Base-by-base conservation (phyloP, 1,284 basidiomycete species). In the Moniliella sp. region DNA sequence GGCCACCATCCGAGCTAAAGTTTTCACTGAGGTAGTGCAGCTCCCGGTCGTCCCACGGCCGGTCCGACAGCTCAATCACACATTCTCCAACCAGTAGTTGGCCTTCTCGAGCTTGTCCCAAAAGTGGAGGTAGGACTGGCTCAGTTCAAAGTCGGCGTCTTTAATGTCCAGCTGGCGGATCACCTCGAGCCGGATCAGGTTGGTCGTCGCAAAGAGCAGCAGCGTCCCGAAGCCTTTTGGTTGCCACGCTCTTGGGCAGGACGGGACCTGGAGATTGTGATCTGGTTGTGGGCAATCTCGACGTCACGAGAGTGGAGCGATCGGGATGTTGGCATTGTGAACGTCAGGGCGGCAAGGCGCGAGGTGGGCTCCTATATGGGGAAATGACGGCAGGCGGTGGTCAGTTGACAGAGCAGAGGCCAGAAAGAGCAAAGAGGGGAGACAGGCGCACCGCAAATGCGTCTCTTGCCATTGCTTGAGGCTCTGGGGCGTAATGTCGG, bases 81-180 rank as follows among this genome's bases (percentile, higher is more conserved):
- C 72, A 29, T 75, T 65, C 64, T 94, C 86, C 15, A 94, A 73
- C 62, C 79, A 91, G 65, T 79, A 86, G 66, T 94, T 93, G 33
- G 76, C 69, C 64, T 91, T 91, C 67, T 91, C 84, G 31, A 91
- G 69, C 64, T 86, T 86, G 64, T 88, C 82, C 67, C 76, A 86
- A 68, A 88, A 31, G 25, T 28, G 25, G 5, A 36, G 30, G 57
- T 66, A 34, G 31, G 72, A 74, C 67, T 88, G 83, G 9, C 79
- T 82, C 15, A 86, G 71, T 64, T 91, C 73, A 61, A 91, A 86
- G 30, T 83, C 76, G 32, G 70, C 72, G 21, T 23, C 21, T n/a
- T 23, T 23, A 25, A 94, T 65, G 50, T 78, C 77, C 46, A 88
- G 70, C 56, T 75, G 74, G 65, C 78, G 78, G 69, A 81, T 77